Conservation (phyloP, 106 monocot genomes). For the Platanthera guangdongensis region DNA sequence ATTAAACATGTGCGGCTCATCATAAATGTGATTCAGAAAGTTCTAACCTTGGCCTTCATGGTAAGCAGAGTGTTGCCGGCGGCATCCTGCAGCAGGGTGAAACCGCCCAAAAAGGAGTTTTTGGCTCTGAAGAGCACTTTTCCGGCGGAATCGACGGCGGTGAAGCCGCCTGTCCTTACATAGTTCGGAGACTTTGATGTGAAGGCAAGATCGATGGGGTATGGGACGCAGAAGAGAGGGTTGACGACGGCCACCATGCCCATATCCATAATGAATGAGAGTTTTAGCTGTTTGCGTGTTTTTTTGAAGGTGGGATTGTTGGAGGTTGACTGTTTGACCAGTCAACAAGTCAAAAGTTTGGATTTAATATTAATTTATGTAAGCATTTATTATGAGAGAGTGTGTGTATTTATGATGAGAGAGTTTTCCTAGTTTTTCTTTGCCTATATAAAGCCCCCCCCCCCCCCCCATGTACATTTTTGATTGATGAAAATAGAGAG, state of each 20-base stretch:
- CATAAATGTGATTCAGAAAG: not conserved
- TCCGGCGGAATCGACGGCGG: conserved; percentile 3
- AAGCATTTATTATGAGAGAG: no score
- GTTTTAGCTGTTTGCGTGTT: no score
- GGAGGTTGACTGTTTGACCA: no score
- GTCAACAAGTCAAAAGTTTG: no score
- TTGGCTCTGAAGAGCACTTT: not conserved
- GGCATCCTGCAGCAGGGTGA: not conserved
- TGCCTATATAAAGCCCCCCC: no score
- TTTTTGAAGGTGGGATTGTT: no score
- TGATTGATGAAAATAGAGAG: no score
- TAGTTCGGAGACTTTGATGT: not conserved
- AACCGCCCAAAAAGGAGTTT: not conserved
- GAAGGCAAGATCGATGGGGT: not conserved
- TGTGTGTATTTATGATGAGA: no score
- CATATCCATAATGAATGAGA: not conserved
- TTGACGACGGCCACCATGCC: not conserved
- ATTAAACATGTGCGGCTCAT: no score
- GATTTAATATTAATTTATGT: no score
- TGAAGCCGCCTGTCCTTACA: not conserved
- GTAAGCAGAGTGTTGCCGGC: not conserved
- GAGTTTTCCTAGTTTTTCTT: no score
- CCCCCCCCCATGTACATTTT: no score
- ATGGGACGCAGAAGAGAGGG: conserved; percentile 1
- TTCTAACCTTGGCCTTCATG: conserved; percentile 4